Evolutionary conservation across 495 filamentous ascomycete species (phyloP).

Genomic region (Aspergillus sclerotioniger): DNA sequence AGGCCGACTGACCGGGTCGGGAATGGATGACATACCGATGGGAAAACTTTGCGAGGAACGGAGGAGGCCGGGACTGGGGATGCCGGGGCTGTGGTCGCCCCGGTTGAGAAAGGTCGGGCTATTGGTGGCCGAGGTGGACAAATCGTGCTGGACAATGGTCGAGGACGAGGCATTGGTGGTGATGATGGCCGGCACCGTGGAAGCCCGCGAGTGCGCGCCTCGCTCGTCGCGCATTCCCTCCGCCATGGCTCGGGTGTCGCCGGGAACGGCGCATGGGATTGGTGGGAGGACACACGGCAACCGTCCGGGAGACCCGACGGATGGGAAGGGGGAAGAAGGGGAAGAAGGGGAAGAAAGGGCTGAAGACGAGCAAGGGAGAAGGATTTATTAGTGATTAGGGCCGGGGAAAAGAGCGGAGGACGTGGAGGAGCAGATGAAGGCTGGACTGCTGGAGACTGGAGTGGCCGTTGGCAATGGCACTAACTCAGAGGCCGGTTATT

Average conservation of each 20-base stretch:
- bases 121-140: constrained; percentile 3
- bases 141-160: constrained; percentile 1
- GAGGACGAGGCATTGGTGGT: constrained; percentile 18
- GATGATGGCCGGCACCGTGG: constrained; percentile 24
- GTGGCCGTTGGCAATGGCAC: too few relatives aligned
- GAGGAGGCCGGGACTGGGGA: constrained; percentile 12
- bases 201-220: constrained; percentile 21
- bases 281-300: neutral
- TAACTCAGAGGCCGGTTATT: neutral
- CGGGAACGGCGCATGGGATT: constrained; percentile 19
- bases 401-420: neutral
- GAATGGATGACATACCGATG: constrained; percentile 21
- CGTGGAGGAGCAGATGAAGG: too few relatives aligned
- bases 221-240: constrained; percentile 26
- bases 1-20: constrained; percentile 12
- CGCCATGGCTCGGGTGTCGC: constrained; percentile 26
- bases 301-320: neutral
- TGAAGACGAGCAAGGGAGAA: constrained; percentile 7
- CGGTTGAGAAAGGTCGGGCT: constrained; percentile 1
- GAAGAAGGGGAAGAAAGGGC: constrained; percentile 24
- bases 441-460: too few relatives aligned
- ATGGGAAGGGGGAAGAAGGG: constrained; percentile 1
- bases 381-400: constrained; percentile 2
- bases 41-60: constrained; percentile 23
- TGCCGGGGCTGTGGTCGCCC: constrained; percentile 15